Conservation (phyloP, 2,329 filamentous ascomycete species). For the Neonectria punicea region DNA sequence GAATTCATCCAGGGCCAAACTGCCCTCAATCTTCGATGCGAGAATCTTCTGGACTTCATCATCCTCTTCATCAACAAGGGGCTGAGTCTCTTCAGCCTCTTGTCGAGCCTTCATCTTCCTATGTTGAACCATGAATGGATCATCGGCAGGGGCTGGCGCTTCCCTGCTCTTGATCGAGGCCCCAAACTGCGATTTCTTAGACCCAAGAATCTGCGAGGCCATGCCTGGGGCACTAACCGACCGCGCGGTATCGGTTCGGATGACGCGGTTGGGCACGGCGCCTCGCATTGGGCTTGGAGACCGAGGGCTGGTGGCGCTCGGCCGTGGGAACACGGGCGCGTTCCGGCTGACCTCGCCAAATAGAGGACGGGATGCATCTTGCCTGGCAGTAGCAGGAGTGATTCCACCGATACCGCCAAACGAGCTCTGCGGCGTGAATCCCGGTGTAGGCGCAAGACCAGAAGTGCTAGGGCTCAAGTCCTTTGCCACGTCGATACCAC, state of each 20-base stretch:
- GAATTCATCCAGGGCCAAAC: slow-evolving; percentile 72
- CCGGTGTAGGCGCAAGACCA: slow-evolving; percentile 57
- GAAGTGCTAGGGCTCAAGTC: slow-evolving; percentile 66
- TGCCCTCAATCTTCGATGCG: slow-evolving; percentile 68
- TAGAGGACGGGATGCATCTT: slow-evolving; percentile 56
- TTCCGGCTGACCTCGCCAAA: slow-evolving; percentile 66
- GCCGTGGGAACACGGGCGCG: slow-evolving; percentile 65
- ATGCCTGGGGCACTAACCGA: slow-evolving; percentile 71
- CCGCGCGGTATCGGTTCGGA: slow-evolving; percentile 61
- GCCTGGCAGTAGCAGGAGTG: slow-evolving; percentile 45
- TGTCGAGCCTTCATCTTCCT: slow-evolving; percentile 63
- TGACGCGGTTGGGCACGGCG: slow-evolving; percentile 62
- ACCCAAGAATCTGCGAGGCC: slow-evolving; percentile 63
- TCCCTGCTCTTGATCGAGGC: slow-evolving; percentile 54
- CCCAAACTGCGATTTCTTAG: slow-evolving; percentile 51
- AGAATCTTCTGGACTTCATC: slow-evolving; percentile 73
- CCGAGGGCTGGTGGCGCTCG: slow-evolving; percentile 68
- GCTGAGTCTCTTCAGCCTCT: slow-evolving; percentile 66
- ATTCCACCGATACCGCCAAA: slow-evolving; percentile 62
- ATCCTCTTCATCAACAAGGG: slow-evolving; percentile 75
- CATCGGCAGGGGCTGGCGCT: slow-evolving; percentile 49
- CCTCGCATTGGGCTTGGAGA: slow-evolving; percentile 78
- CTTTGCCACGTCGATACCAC: slow-evolving; percentile 72
- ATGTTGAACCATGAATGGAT: slow-evolving; percentile 61
- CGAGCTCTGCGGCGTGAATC: slow-evolving; percentile 68